Evolutionary conservation across 164 flowering plant genomes (phyloP).

Genomic region (Liriodendron chinense): DNA sequence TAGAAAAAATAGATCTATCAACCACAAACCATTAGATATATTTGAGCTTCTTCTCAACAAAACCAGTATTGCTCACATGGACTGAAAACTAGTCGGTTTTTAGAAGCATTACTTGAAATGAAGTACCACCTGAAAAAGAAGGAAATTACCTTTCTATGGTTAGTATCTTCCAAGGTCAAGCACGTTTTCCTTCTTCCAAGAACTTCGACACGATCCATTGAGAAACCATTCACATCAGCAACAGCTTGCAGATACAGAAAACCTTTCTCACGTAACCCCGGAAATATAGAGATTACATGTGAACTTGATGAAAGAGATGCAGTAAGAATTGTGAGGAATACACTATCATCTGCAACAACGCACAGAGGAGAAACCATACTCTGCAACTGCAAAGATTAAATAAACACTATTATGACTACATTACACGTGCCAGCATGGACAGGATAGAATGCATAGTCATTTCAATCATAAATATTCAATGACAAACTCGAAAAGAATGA

Average conservation of each 20-base stretch:
- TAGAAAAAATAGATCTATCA: background rate
- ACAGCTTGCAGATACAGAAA: slow-evolving; percentile 55
- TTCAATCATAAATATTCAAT: too few relatives aligned
- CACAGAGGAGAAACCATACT: slow-evolving; percentile 52
- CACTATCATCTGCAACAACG: slow-evolving; percentile 82
- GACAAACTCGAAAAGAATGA: too few relatives aligned
- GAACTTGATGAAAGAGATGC: slow-evolving; percentile 53
- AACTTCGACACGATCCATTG: slow-evolving; percentile 59
- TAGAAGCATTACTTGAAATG: background rate
- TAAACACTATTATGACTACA: background rate
- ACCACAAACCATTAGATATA: background rate
- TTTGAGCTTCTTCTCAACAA: background rate
- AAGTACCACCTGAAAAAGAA: background rate
- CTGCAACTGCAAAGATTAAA: slow-evolving; percentile 55
- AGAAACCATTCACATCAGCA: slow-evolving; percentile 63
- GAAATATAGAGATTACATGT: slow-evolving; percentile 64
- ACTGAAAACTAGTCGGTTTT: background rate
- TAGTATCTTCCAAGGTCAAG: slow-evolving; percentile 57
- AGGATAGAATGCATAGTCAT: background rate
- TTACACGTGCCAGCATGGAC: background rate
- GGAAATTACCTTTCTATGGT: slow-evolving; percentile 52
- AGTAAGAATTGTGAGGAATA: slow-evolving; percentile 60
- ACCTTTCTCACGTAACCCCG: slow-evolving; percentile 70
- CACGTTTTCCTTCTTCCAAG: slow-evolving; percentile 32
- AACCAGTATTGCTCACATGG: background rate